Evolutionary conservation across 192 early-diverging fungal genomes (phyloP), one percentile per base, ranked within the genome.

Genomic region (Kickxella alabastrina): DNA sequence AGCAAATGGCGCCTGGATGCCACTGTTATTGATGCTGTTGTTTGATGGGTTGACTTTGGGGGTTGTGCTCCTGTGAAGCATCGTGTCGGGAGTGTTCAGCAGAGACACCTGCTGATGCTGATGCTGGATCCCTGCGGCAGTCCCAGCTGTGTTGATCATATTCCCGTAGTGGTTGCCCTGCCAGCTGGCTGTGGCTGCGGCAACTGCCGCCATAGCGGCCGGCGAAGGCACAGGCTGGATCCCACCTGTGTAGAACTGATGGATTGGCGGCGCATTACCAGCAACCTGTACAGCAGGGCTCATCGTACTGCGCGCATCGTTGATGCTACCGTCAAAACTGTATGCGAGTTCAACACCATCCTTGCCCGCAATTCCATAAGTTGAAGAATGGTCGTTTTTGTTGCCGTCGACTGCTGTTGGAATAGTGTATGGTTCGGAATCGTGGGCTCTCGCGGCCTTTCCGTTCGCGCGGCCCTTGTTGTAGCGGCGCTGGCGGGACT

Each of bases 401-500:
- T 34, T 37, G 2, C 31, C 35, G 38, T 14, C 37, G 3, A 34
- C 42, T 10, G 17, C n/a, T 27, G 12, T 26, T 21, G 44, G 44
- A 27, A 49, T 44, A 18, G 47, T 24, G n/a, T 49, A 49, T 10
- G 47, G 47, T 13, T 17, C 38, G 9, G 40, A 10, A 15, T 28
- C 38, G 17, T 42, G 37, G 2, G 43, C 17, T 15, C 34, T 14
- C n/a, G 31, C 10, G 8, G 35, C 17, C 18, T 45, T 28, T 43
- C 35, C 22, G 13, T 60, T 22, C 18, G 56, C 28, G 22, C 57
- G 55, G 6, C 38, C 26, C 50, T 59, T 75, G 52, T 51, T 63
- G 47, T 60, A 75, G 48, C 65, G 65, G 45, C 72, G 72, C 61
- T 67, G 65, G n/a, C 61, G 60, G 15, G 72, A 68, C 53, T 75